Evolutionary conservation across 441 rosid genomes (phyloP).

Genomic region (Bocquillonia castaneifolia): DNA sequence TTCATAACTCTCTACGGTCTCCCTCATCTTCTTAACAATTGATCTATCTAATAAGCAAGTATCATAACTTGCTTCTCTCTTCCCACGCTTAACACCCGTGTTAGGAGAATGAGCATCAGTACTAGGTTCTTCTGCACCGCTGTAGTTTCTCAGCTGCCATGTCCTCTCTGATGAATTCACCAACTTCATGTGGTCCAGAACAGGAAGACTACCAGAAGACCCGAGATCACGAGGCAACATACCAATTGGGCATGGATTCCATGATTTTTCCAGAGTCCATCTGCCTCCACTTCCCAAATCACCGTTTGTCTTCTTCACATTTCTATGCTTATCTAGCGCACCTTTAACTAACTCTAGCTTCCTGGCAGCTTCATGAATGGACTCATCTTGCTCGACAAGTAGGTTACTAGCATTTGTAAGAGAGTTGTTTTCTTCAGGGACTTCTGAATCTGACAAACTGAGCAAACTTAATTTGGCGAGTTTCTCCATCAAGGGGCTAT

Average conservation of each 20-base stretch:
- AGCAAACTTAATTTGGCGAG: slow-evolving; percentile 40
- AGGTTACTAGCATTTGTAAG: slow-evolving; percentile 9
- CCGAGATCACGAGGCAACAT: slow-evolving; percentile 65
- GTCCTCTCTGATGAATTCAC: slow-evolving; percentile 26
- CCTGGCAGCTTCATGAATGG: slow-evolving; percentile 47
- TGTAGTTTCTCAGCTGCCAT: slow-evolving; percentile 22
- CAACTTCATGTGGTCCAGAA: slow-evolving; percentile 33
- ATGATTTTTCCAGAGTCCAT: slow-evolving; percentile 60
- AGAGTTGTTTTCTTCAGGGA: slow-evolving; percentile 21
- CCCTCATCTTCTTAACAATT: slow-evolving; percentile 32
- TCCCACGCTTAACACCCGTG: slow-evolving; percentile 19
- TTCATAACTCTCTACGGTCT: slow-evolving; percentile 24
- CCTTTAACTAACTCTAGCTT: slow-evolving; percentile 51
- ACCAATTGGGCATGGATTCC: slow-evolving; percentile 91
- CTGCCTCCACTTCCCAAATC: slow-evolving; percentile 28
- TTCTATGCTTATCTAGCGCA: slow-evolving; percentile 29
- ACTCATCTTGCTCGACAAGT: slow-evolving; percentile 44
- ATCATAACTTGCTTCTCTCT: slow-evolving; percentile 22
- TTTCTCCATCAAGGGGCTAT: slow-evolving; percentile 40
- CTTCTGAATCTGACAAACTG: slow-evolving; percentile 24
- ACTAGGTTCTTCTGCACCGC: slow-evolving; percentile 34
- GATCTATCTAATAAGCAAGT: slow-evolving; percentile 23
- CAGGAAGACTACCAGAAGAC: slow-evolving; percentile 60
- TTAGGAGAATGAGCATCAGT: slow-evolving; percentile 20
- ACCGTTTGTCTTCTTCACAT: slow-evolving; percentile 24